Evolutionary conservation across 768 basidiomycete species (phyloP), one percentile per base, ranked within the genome.

Genomic region (Boletus rubroflammeus): DNA sequence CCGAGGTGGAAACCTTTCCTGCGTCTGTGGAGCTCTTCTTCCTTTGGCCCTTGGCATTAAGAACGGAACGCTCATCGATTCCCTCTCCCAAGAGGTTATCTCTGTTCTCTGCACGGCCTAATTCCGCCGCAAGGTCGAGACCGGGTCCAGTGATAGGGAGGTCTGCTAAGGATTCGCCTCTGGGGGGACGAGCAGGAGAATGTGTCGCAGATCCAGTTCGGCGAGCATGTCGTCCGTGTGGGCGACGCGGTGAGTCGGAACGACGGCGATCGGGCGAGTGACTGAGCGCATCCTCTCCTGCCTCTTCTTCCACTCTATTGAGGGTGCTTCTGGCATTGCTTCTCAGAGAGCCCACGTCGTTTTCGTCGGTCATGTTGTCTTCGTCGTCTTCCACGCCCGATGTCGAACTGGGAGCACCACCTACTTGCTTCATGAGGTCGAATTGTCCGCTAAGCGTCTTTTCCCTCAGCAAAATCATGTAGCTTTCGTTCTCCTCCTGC

Each of bases 401-500:
- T 15, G 73, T 69, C 38, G 67, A 72, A 19, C 70, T 69, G n/a
- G 66, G 67, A 47, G 70, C 72, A 41, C 75, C 80, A 39, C 81
- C 82, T 32, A 88, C 84, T 69, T 86, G 83, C 62, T 78, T 83
- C 67, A 85, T 75, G 57, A 90, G 74, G 67, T 92, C 86, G 67
- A 89, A 91, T 62, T 90, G 88, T 5, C 96, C 96, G 59, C 80
- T 93, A 41, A 98, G 71, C 0, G 97, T 98, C 75, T 83, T 86
- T 73, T 98, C 95, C 57, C 91, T 79, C 25, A 98, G 74, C 36
- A 99, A 79, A 57, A 95, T 91, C 81, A 96, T 93, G 75, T 93
- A 99, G 47, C 90, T 90, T 72, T 97, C 94, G 69, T 98, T 99
- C 62, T 98, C 95, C 70, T 98, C 94, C 71, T 94, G 92, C 38